Conservation (phyloP, 2,329 filamentous ascomycete genomes). For the Trichoderma guizhouense region DNA sequence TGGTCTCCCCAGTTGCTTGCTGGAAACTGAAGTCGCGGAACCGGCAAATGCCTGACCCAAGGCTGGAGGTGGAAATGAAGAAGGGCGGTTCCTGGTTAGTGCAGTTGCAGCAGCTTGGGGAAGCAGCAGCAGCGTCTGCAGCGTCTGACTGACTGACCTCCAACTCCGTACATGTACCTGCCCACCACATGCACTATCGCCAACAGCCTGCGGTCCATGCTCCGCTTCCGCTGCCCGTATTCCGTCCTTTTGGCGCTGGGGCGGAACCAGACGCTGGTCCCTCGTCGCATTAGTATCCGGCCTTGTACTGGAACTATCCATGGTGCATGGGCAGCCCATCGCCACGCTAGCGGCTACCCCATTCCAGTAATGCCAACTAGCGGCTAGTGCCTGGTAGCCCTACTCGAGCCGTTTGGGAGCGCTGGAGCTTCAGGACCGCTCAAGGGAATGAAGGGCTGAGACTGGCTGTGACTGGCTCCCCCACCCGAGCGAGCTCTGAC, state of each 20-base stretch:
- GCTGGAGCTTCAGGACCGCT: neutral
- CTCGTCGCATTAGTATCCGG: neutral
- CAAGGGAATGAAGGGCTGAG: too few relatives aligned
- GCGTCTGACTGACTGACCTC: neutral
- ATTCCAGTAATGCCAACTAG: neutral
- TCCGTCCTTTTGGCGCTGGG: neutral
- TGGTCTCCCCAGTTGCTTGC: neutral
- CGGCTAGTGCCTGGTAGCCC: neutral
- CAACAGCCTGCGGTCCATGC: neutral
- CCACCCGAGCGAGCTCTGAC: too few relatives aligned
- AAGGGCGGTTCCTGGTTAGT: neutral
- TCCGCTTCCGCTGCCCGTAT: slow-evolving; percentile 4
- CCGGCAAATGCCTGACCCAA: neutral
- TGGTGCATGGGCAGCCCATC: neutral
- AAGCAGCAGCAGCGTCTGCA: neutral
- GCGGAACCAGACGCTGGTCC: neutral
- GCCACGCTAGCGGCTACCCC: neutral
- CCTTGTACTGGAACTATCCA: too few relatives aligned
- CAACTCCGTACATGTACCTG: neutral
- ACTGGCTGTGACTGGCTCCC: too few relatives aligned
- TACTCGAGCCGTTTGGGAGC: neutral
- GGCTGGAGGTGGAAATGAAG: neutral
- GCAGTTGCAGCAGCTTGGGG: neutral
- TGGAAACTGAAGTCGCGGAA: neutral
- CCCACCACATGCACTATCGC: neutral